Conservation (phyloP, 2,329 filamentous ascomycete species). For the Periconia sp. region DNA sequence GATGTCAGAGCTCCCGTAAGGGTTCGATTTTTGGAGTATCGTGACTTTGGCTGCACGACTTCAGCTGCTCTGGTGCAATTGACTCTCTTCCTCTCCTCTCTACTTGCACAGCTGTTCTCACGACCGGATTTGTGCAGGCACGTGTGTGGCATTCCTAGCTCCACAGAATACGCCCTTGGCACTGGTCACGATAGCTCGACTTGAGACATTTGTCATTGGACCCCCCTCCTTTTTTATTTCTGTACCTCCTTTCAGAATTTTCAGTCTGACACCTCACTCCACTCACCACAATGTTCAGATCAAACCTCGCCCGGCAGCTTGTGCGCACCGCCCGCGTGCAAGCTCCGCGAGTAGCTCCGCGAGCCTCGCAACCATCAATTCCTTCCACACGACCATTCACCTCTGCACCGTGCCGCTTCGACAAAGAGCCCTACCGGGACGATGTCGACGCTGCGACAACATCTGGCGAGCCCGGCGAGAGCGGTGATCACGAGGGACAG, state of each 20-base stretch:
- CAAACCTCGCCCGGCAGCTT: slow-evolving; percentile 38
- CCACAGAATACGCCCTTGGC: no score
- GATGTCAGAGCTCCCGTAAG: slow-evolving; percentile 15
- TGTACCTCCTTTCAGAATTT: not conserved
- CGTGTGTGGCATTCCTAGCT: no score
- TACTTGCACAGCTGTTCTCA: no score
- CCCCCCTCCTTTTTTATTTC: not conserved
- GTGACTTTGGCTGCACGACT: slow-evolving; percentile 7
- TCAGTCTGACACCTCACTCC: not conserved
- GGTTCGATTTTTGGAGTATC: slow-evolving; percentile 17
- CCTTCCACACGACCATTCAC: slow-evolving; percentile 35
- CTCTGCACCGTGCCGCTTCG: slow-evolving; percentile 31
- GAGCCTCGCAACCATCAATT: slow-evolving; percentile 22
- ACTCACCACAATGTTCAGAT: slow-evolving; percentile 38
- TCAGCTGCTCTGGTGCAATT: no score
- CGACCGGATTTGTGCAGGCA: no score
- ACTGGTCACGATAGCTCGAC: slow-evolving; percentile 7
- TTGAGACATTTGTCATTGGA: not conserved
- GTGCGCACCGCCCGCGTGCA: slow-evolving; percentile 33
- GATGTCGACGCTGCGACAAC: slow-evolving; percentile 43
- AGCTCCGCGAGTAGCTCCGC: slow-evolving; percentile 32
- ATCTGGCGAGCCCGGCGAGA: slow-evolving; percentile 46
- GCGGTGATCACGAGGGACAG: slow-evolving; percentile 64
- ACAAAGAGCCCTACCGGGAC: slow-evolving; percentile 30
- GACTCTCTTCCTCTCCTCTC: no score